phyloP scores from a whole-genome alignment of 345 rosid species.

The Iberis pinnata region DNA sequence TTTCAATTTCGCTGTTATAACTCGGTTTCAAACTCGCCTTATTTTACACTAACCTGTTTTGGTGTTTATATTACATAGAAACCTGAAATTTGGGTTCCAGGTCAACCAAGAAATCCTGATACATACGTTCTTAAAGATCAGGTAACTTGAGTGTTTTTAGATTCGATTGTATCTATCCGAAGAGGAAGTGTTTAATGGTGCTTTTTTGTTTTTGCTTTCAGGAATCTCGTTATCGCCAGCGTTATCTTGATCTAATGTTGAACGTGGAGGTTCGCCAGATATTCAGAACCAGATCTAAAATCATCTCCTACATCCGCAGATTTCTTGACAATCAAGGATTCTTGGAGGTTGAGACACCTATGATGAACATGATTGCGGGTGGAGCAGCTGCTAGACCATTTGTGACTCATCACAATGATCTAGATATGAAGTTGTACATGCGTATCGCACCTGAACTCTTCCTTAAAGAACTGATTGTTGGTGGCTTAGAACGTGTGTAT shows the following conservation, averaged over 20 bases:
- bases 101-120: constrained; percentile 73
- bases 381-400: constrained; percentile 98
- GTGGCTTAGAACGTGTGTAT: constrained; percentile 86
- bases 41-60: constrained; percentile 7
- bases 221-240: constrained; percentile 93
- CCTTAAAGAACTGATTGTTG: constrained; percentile 87
- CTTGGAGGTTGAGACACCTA: constrained; percentile 96
- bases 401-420: constrained; percentile 89
- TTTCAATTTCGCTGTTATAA: neutral
- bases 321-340: constrained; percentile 66
- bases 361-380: constrained; percentile 98
- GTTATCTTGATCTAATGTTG: constrained; percentile 82
- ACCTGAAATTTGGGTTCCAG: constrained; percentile 63
- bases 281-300: constrained; percentile 60
- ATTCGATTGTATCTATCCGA: neutral
- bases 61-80: constrained; percentile 37
- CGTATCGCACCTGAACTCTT: constrained; percentile 94
- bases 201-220: too few species aligned
- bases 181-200: too few species aligned
- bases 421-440: constrained; percentile 83
- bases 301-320: constrained; percentile 50
- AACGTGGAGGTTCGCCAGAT: constrained; percentile 70
- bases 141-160: constrained; percentile 37
- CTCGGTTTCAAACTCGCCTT: constrained; percentile 2
- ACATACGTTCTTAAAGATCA: constrained; percentile 77